Percentiles rank a stretch among this genome's conserved stretches.
Conservation (phyloP, 805 yeast species). For the Zygotorulaspora danielsina region DNA sequence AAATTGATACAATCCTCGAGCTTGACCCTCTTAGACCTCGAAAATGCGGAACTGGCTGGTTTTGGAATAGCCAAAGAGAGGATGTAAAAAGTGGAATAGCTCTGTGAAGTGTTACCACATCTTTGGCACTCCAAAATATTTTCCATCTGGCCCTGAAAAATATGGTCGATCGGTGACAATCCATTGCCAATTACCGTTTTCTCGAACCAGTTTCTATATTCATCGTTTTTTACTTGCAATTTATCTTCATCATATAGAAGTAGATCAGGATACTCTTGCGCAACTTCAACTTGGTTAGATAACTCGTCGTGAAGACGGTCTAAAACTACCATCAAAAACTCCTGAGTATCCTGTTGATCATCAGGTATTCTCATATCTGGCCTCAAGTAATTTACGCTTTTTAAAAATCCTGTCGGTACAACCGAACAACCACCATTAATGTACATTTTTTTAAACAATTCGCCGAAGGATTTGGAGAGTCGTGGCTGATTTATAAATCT, state of each 20-base stretch:
- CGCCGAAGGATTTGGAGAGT: conserved; percentile 49
- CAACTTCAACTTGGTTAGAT: conserved; percentile 38
- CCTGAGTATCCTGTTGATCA: conserved; percentile 82
- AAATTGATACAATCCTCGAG: conserved; percentile 61
- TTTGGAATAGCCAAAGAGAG: conserved; percentile 60
- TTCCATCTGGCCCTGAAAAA: conserved; percentile 72
- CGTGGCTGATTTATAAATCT: conserved; percentile 25
- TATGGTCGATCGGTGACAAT: conserved; percentile 58
- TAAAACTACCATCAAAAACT: conserved; percentile 60
- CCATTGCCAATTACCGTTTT: conserved; percentile 52
- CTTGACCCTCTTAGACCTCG: conserved; percentile 36
- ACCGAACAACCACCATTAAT: conserved; percentile 57
- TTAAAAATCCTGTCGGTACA: conserved; percentile 61
- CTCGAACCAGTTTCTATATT: conserved; percentile 61
- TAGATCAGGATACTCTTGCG: conserved; percentile 38
- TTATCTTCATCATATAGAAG: conserved; percentile 33
- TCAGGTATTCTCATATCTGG: conserved; percentile 67
- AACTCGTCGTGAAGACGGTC: conserved; percentile 70
- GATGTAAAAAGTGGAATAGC: conserved; percentile 58
- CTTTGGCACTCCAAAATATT: conserved; percentile 57
- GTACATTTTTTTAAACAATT: conserved; percentile 54
- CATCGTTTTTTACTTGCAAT: conserved; percentile 37
- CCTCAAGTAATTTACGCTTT: conserved; percentile 47
- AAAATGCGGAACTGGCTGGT: conserved; percentile 24
- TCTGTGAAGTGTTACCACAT: conserved; percentile 58